phyloP scores from a whole-genome alignment of 768 basidiomycete genomes.

The Crassisporium funariophilum region DNA sequence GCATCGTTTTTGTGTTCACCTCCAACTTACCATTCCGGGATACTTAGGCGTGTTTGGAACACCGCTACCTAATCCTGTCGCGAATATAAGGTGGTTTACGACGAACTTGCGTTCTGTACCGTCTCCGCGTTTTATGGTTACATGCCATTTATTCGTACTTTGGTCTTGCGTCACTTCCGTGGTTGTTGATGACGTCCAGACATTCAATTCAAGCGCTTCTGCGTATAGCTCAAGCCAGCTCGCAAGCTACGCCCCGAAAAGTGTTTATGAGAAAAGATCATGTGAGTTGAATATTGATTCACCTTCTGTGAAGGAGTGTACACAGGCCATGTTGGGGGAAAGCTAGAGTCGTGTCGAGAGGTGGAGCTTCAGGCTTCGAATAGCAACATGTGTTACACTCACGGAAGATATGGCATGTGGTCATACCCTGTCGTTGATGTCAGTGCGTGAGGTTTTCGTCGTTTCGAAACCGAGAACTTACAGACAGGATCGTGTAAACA shows the following conservation, averaged over 20 bases:
- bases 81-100: constrained; percentile 57
- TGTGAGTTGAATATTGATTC: neutral
- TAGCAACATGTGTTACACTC: constrained; percentile 15
- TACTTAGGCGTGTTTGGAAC: constrained; percentile 46
- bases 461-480: constrained; percentile 21
- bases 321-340: constrained; percentile 59
- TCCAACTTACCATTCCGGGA: constrained; percentile 38
- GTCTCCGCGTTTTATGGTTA: constrained; percentile 38
- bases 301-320: constrained; percentile 55
- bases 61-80: constrained; percentile 55
- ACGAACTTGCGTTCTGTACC: constrained; percentile 36
- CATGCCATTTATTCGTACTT: constrained; percentile 44
- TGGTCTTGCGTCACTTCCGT: constrained; percentile 39
- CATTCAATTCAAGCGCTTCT: constrained; percentile 57
- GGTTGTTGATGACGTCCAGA: constrained; percentile 58
- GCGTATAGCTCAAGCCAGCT: constrained; percentile 70
- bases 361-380: neutral
- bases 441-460: neutral
- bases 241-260: constrained; percentile 44
- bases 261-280: too few species aligned
- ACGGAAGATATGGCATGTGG: constrained; percentile 59
- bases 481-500: constrained; percentile 57
- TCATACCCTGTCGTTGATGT: constrained; percentile 40
- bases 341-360: constrained; percentile 32
- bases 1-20: neutral